Evolutionary conservation across 1,139 yeast species (phyloP), one percentile per base, ranked within the genome.

Genomic region (Saccharomyces hybrid): DNA sequence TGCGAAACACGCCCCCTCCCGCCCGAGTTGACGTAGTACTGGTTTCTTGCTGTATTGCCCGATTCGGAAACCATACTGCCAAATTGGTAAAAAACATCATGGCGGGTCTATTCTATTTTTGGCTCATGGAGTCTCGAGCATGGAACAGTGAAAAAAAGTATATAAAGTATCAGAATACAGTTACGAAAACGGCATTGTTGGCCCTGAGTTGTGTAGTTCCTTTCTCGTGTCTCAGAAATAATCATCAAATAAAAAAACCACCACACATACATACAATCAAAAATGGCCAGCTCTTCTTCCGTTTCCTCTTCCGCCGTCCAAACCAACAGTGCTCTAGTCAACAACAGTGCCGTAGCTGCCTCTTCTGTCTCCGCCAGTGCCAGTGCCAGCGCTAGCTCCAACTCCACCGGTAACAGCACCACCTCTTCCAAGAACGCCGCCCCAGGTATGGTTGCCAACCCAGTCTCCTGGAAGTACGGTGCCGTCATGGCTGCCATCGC

Each of bases 381-480:
- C 29, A 23, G 5, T 23, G 5, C 23, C 3, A 54, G 61, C 13
- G 51, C 58, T 28, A 56, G 42, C 44, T 27, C 55, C 50, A 28
- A 49, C 25, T 26, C 54, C 25, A 34, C 55, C 23, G 23, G 23
- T 52, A 47, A 60, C 29, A 49, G 53, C 19, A 49, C 58, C 46
- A 51, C 55, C 13, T 51, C 50, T 31, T 54, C 54, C 14, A 61
- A 57, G 48, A 64, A 62, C 27, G 67, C 67, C 48, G 58, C 59
- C 41, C 55, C 63, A 32, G 62, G 62, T 50, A 52, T 61, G 55
- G 63, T 64, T 29, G 70, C 67, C 54, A 64, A 65, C 63, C 71
- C 71, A 56, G 53, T 68, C 54, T 65, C 68, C 48, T 66, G 69
- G 69, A 68, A 68, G 54, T 63, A 58, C 57, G 70, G 69, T 56